A percentile compares a stretch with the other conserved stretches of the same genome.
Evolutionary conservation across 2,329 filamentous ascomycete species (phyloP).

Genomic region (Aureobasidium lini): DNA sequence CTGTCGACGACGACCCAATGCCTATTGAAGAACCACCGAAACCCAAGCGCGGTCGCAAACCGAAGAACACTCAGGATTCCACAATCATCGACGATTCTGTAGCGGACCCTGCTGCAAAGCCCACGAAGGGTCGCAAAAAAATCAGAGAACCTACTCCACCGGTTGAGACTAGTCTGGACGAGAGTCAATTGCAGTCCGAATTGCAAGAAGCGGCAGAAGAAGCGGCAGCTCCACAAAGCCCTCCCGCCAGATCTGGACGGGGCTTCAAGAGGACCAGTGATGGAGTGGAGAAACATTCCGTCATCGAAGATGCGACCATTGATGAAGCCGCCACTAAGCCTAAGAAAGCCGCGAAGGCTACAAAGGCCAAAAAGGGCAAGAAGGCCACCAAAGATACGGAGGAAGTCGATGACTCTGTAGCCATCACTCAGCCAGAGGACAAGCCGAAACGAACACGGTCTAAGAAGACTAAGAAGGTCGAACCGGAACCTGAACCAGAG

Average conservation of each 20-base stretch:
- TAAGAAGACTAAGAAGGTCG: conserved; percentile 12
- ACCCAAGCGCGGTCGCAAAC: conserved; percentile 23
- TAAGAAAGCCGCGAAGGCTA: conserved; percentile 16
- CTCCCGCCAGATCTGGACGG: conserved; percentile 24
- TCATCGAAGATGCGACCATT: not conserved
- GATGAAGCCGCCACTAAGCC: conserved; percentile 6
- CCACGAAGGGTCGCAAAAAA: conserved; percentile 13
- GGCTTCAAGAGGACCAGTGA: conserved; percentile 34
- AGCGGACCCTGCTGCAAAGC: conserved; percentile 11
- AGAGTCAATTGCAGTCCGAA: conserved; percentile 24
- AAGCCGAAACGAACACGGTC: conserved; percentile 12
- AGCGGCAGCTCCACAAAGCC: conserved; percentile 23
- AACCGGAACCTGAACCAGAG: conserved; percentile 16
- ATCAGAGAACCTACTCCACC: conserved; percentile 5
- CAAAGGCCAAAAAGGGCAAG: conserved; percentile 18
- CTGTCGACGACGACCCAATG: not conserved
- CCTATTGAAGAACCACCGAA: conserved; percentile 20
- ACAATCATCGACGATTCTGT: not conserved
- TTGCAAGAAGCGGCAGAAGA: conserved; percentile 16
- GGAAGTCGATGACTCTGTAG: conserved; percentile 11
- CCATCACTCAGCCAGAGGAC: conserved; percentile 1
- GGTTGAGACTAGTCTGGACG: conserved; percentile 18
- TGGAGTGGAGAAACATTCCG: conserved; percentile 20
- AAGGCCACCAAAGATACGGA: conserved; percentile 17
- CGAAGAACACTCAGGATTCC: conserved; percentile 18